Evolutionary conservation across 2,329 filamentous ascomycete species (phyloP).

Genomic region (Diaporthe sp.): DNA sequence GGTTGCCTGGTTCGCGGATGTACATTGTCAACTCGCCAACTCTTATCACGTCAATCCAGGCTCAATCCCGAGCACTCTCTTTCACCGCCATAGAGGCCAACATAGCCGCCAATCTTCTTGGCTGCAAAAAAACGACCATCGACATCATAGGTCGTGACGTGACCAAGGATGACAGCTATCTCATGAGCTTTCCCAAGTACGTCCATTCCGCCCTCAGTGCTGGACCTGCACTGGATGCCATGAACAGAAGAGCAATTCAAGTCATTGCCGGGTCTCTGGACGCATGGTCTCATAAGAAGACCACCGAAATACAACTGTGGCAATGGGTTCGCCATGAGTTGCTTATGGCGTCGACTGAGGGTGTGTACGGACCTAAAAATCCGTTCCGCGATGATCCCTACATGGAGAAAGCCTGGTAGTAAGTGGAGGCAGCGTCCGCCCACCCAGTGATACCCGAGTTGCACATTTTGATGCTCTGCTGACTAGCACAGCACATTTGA

Average conservation of each 20-base stretch:
- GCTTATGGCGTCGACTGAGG: slow-evolving; percentile 28
- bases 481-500: slow-evolving; percentile 28
- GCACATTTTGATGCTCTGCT: not conserved
- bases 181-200: slow-evolving; percentile 28
- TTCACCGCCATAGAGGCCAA: slow-evolving; percentile 29
- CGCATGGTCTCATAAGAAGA: not conserved
- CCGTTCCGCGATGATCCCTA: slow-evolving; percentile 2
- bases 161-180: slow-evolving; percentile 33
- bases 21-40: slow-evolving; percentile 26
- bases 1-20: slow-evolving; percentile 26
- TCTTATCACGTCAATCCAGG: slow-evolving; percentile 23
- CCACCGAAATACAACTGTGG: slow-evolving; percentile 12
- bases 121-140: slow-evolving; percentile 1
- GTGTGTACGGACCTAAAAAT: slow-evolving; percentile 36
- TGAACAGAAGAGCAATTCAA: slow-evolving; percentile 34
- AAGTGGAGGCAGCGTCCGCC: no score
- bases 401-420: slow-evolving; percentile 32
- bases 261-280: slow-evolving; percentile 22
- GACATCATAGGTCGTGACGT: slow-evolving; percentile 22
- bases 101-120: slow-evolving; percentile 22
- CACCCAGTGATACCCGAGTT: not conserved
- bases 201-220: slow-evolving; percentile 30
- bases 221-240: slow-evolving; percentile 34
- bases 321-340: slow-evolving; percentile 30
- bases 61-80: slow-evolving; percentile 20